phyloP scores from a whole-genome alignment of 1,284 basidiomycete genomes.

The Fomitopsis betulina region DNA sequence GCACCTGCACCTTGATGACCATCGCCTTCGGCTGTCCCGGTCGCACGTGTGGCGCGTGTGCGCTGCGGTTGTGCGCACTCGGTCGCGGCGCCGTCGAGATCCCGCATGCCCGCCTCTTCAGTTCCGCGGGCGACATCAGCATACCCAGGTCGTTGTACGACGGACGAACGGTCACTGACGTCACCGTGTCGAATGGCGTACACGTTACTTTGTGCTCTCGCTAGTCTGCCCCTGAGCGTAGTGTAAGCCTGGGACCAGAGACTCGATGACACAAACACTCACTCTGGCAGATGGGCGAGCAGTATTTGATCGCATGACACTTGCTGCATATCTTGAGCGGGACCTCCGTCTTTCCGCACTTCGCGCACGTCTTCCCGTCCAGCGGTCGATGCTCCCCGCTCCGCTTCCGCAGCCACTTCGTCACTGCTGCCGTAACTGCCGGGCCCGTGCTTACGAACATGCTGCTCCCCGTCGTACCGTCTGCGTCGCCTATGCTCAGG shows the following conservation, averaged over 20 bases:
- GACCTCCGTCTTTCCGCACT: slow-evolving; percentile 26
- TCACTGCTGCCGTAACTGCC: slow-evolving; percentile 40
- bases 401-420: slow-evolving; percentile 44
- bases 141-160: slow-evolving; percentile 27
- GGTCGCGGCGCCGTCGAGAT: slow-evolving; percentile 21
- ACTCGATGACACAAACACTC: slow-evolving; percentile 13
- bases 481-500: slow-evolving; percentile 42
- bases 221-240: slow-evolving; percentile 40
- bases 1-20: slow-evolving; percentile 52
- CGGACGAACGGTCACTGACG: slow-evolving; percentile 43
- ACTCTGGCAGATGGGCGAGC: slow-evolving; percentile 52
- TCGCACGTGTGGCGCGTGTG: slow-evolving; percentile 22
- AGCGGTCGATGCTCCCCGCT: slow-evolving; percentile 36
- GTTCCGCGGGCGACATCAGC: slow-evolving; percentile 29
- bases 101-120: slow-evolving; percentile 31
- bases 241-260: background rate
- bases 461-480: slow-evolving; percentile 31
- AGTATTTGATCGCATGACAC: slow-evolving; percentile 44
- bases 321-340: slow-evolving; percentile 39
- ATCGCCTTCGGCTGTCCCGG: slow-evolving; percentile 33
- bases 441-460: slow-evolving; percentile 37
- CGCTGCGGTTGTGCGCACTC: slow-evolving; percentile 19
- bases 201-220: slow-evolving; percentile 42
- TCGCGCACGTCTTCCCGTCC: slow-evolving; percentile 37
- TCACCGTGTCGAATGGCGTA: slow-evolving; percentile 35